These are phyloP conservation scores for Cyberlindnera lachancei DNA, from an alignment of 805 yeast genomes.

Conservation along the genomic window DNA sequence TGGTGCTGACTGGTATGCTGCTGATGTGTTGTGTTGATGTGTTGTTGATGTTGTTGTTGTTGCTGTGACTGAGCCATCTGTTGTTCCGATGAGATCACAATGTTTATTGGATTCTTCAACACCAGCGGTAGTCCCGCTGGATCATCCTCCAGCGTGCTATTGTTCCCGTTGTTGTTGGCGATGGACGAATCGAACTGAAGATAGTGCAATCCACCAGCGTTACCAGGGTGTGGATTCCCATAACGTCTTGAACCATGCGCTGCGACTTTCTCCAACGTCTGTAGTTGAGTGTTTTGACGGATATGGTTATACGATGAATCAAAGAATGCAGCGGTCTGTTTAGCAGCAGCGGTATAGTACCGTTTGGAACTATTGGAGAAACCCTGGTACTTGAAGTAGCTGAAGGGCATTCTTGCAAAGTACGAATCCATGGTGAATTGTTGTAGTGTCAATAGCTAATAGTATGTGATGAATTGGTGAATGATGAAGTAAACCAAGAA, in stretches of 20 bases:
- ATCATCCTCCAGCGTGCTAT: not conserved
- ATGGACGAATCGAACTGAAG: constrained; percentile 4
- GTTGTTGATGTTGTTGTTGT: not conserved
- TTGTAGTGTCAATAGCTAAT: too few relatives aligned
- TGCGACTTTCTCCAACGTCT: constrained; percentile 13
- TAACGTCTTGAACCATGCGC: constrained; percentile 14
- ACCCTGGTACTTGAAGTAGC: constrained; percentile 32
- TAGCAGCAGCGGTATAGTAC: constrained; percentile 26
- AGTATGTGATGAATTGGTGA: too few relatives aligned
- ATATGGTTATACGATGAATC: constrained; percentile 34
- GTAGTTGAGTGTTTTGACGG: constrained; percentile 29
- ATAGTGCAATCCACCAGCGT: constrained; percentile 24
- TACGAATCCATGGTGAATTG: constrained; percentile 8
- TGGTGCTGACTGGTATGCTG: constrained; percentile 1
- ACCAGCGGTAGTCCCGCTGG: constrained; percentile 6
- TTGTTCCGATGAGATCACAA: constrained; percentile 12
- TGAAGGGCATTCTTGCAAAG: constrained; percentile 30
- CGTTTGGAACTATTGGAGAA: constrained; percentile 27
- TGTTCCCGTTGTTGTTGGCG: not conserved
- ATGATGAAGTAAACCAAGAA: too few relatives aligned
- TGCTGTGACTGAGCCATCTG: not conserved
- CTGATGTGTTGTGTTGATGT: not conserved
- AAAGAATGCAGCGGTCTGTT: constrained; percentile 29
- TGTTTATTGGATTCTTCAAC: constrained; percentile 14
- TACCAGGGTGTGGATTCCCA: constrained; percentile 30